Evolutionary conservation across 805 yeast genomes (phyloP), one percentile per base, ranked within the genome.

Genomic region (Pichia membranifaciens): DNA sequence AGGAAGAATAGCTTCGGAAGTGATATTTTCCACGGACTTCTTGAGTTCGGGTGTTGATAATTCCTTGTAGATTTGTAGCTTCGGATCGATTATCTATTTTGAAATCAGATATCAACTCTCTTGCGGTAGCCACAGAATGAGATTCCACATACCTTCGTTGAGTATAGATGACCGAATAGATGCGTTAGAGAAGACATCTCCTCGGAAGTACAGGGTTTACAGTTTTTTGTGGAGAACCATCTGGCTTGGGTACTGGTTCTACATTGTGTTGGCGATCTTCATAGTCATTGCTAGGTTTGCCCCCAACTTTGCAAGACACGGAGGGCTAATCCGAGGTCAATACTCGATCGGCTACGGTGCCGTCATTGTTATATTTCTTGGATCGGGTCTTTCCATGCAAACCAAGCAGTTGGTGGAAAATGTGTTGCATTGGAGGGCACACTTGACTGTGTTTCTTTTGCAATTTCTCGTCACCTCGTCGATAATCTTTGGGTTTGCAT

Each of bases 291-390:
- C 96, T 0, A 75, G 82, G 54, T 78, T 79, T 58, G 87, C 79
- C 51, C 96, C 96, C 1, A 73, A 81, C 37, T 87, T 89, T 65
- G 96, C 95, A 1, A 75, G 87, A 48, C 85, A 81, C 54, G 91
- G 87, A 15, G 96, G 96, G 2, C 69, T 80, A 15, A 78, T 88
- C 33, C 70, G 75, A 51, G 90, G 82, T 5, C 79, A 88, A 60
- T 87, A 86, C 61, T 69, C 87, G 36, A 84, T 88, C 31, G 82
- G 83, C 8, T 89, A 88, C 59, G 87, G 88, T 21, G 95, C 95
- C 0, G 95, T 87, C n/a, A 95, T 93, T 0, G 68, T 85, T 41
- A 88, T 89, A 48, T 88, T 88, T 67, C 67, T 88, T 39, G 79
- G 86, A 32, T 81, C 89, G 43, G 96, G 96, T 0, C 64, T 87